Evolutionary conservation across 192 early-diverging fungal genomes (phyloP).

Genomic region (Linnemannia elongata): DNA sequence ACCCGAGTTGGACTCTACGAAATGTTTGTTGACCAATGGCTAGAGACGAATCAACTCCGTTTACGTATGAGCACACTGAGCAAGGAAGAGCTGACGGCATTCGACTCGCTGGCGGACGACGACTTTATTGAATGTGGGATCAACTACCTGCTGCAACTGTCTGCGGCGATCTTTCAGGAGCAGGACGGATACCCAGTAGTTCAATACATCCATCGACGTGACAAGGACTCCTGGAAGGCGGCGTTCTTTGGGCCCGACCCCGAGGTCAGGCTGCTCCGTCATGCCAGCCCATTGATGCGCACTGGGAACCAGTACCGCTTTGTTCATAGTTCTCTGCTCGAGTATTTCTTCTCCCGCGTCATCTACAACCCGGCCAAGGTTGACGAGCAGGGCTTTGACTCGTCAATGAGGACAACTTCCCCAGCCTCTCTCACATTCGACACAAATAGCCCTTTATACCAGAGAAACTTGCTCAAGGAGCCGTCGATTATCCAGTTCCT

Average conservation of each 20-base stretch:
- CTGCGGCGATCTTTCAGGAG: neutral
- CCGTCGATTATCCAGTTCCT: constrained; percentile 22
- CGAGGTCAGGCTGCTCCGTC: neutral
- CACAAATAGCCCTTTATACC: neutral
- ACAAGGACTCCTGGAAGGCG: neutral
- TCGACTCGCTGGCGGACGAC: too few relatives aligned
- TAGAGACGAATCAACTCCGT: too few relatives aligned
- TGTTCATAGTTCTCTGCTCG: neutral
- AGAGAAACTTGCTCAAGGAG: neutral
- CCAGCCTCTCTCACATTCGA: neutral
- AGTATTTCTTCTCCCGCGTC: neutral
- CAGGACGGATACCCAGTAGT: neutral
- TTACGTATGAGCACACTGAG: too few relatives aligned
- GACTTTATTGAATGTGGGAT: neutral
- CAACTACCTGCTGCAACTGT: neutral
- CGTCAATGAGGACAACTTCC: neutral
- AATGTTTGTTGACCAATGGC: too few relatives aligned
- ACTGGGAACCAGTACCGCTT: neutral
- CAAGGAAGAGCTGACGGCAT: too few relatives aligned
- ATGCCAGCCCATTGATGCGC: neutral
- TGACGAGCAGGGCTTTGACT: neutral
- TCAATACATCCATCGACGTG: neutral
- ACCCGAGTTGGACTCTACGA: too few relatives aligned
- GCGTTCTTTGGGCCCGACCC: neutral
- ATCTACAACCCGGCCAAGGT: neutral